Base-by-base conservation (phyloP, 371 early-diverging fungal species). In the Zychaea mexicana region DNA sequence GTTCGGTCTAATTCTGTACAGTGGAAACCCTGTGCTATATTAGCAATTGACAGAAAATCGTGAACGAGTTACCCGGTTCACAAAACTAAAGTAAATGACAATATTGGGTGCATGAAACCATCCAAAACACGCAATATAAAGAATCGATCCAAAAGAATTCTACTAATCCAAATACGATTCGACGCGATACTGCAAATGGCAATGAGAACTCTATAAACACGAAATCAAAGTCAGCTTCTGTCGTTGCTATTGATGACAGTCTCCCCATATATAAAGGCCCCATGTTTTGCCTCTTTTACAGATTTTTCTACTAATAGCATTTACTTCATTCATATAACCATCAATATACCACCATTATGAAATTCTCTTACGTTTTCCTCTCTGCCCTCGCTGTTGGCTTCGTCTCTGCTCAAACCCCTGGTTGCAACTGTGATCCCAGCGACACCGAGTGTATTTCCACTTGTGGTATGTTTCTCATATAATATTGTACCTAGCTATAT, bases 381-480 rank as follows among this genome's bases (percentile, higher is more conserved):
- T 57, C 58, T 27, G 42, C 64, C 15, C 32, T 64, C 15, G 64
- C 57, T 38, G 31, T 57, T 27, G 56, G 57, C 49, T 32, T 36
- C 17, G 31, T 33, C 33, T 22, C 64, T 8, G 57, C 45, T 22
- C 60, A 59, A 39, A 30, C 52, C 27, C 21, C 47, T 21, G 36
- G 21, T 27, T 64, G 64, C 30, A 57, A 56, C 36, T 64, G 64
- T 38, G 39, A 57, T 32, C 64, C 64, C 21, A 15, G 30, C 10
- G 64, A 64, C 19, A 64, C 57, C n/a, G 33, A 54, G 4, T 64
- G 64, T 33, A 56, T 64, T 27, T 26, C 27, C 22, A 27, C 28
- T 13, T 64, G 64, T 57, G 64, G 64, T 64, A 64, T 24, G 64
- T 57, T 24, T 52, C 36, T n/a, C n/a, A n/a, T n/a, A n/a, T n/a